phyloP scores from a whole-genome alignment of 1,139 yeast species.

The Nakaseomyces sp. region DNA sequence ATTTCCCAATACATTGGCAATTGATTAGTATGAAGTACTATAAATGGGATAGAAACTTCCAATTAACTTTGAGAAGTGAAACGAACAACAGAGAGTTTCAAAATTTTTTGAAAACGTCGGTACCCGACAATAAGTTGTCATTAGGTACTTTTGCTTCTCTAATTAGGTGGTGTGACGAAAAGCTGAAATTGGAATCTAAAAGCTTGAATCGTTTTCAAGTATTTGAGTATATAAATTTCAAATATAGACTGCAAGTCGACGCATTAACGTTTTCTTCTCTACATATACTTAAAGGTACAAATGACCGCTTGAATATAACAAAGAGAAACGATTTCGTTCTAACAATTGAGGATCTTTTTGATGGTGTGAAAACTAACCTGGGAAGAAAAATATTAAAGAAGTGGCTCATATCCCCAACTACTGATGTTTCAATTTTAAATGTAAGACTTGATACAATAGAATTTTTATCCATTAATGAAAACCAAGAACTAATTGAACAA shows the following conservation, averaged over 20 bases:
- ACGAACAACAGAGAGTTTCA: neutral
- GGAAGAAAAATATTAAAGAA: constrained; percentile 30
- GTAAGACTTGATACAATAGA: constrained; percentile 30
- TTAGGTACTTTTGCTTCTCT: neutral
- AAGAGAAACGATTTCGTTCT: constrained; percentile 12
- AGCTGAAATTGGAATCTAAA: neutral
- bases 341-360: constrained; percentile 26
- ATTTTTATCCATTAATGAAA: constrained; percentile 18
- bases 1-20: neutral
- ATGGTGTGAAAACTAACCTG: constrained; percentile 27
- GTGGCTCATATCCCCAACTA: constrained; percentile 35
- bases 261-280: constrained; percentile 33
- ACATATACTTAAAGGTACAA: constrained; percentile 26
- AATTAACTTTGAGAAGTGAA: neutral
- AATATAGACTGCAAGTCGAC: constrained; percentile 31
- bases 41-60: neutral
- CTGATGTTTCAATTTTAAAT: constrained; percentile 22
- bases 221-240: constrained; percentile 6
- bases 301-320: neutral
- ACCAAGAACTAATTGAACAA: constrained; percentile 14
- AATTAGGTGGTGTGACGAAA: neutral
- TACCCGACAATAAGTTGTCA: neutral
- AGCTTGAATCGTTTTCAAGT: neutral
- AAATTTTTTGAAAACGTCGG: neutral
- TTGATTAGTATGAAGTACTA: neutral